Evolutionary conservation across 768 basidiomycete genomes (phyloP), one percentile per base, ranked within the genome.

Genomic region (Galerina sulciceps): DNA sequence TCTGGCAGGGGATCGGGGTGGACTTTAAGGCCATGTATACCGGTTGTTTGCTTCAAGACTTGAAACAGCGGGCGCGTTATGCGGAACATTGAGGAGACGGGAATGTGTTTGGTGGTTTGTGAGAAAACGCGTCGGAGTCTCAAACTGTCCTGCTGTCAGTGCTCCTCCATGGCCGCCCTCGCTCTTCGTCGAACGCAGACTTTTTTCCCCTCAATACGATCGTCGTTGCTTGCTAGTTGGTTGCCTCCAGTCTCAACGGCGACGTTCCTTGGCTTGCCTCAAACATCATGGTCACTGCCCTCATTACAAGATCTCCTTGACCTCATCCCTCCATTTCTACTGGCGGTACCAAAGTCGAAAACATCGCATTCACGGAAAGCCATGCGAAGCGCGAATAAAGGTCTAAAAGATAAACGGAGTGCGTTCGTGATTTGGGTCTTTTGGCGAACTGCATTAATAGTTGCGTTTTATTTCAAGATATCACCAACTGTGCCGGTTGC

Each of bases 381-480:
- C n/a, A 96, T 96, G 94, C 83, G 96, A 41, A 87, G 87, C 61
- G 90, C 95, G 14, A 94, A 95, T 74, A 99, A 99, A 74, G 94
- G 95, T 1, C 76, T 97, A 67, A 93, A 95, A 73, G 95, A 98
- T 75, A 96, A 94, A 73, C 87, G 87, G 59, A 94, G 96, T 94
- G 67, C 60, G 86, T 75, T 8, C 10, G 18, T 15, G 38, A 38
- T 40, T 47, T 22, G 52, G 43, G 46, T 31, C 36, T 18, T 22
- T 26, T 47, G 18, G 18, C 15, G 17, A 22, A 61, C 20, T 46
- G 15, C 48, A 34, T 42, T 63, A 40, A 59, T 42, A 41, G 18
- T 8, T 23, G 15, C 47, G 36, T 26, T 41, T 26, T 34, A 50
- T 56, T 68, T 36, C 64, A 59, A 99, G 96, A 96, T 70, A 85